A percentile compares a stretch with the other conserved stretches of the same genome.
Conservation (phyloP, 2,329 filamentous ascomycete species). For the Metarhizium humberi region DNA sequence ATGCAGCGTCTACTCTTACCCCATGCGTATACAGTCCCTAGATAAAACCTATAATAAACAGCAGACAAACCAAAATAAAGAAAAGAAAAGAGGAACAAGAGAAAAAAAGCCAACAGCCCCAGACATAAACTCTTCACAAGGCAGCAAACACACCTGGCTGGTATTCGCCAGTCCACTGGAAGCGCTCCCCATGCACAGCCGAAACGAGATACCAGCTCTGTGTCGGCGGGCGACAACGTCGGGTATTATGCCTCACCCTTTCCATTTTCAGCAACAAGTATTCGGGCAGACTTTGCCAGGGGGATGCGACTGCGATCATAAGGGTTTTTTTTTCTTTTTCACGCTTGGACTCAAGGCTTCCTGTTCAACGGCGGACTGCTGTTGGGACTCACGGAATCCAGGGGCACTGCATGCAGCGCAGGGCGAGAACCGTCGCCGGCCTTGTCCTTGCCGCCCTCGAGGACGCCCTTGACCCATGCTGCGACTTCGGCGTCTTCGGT, state of each 20-base stretch:
- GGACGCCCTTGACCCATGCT: constrained; percentile 66
- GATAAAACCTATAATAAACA: too few species aligned
- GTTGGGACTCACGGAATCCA: constrained; percentile 60
- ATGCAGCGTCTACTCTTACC: background rate
- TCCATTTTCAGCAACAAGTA: too few species aligned
- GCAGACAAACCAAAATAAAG: too few species aligned
- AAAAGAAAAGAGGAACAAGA: too few species aligned
- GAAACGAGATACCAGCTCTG: background rate
- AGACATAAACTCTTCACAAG: too few species aligned
- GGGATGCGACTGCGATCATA: too few species aligned
- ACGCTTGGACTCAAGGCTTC: background rate
- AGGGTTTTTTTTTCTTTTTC: background rate
- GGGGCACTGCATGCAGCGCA: constrained; percentile 76
- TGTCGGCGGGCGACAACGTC: background rate
- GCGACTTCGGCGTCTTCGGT: constrained; percentile 72
- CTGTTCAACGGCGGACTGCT: constrained; percentile 24
- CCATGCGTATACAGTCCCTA: too few species aligned
- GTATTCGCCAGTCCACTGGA: background rate
- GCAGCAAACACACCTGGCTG: too few species aligned
- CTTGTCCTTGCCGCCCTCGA: constrained; percentile 50
- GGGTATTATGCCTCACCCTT: background rate
- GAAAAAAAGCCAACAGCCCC: too few species aligned
- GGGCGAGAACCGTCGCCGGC: constrained; percentile 52
- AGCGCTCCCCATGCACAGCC: background rate
- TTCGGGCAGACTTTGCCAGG: too few species aligned